Percentiles rank a stretch among this genome's conserved stretches.
Conservation (phyloP, 306 rosid genomes). For the Spatholobus suberectus region DNA sequence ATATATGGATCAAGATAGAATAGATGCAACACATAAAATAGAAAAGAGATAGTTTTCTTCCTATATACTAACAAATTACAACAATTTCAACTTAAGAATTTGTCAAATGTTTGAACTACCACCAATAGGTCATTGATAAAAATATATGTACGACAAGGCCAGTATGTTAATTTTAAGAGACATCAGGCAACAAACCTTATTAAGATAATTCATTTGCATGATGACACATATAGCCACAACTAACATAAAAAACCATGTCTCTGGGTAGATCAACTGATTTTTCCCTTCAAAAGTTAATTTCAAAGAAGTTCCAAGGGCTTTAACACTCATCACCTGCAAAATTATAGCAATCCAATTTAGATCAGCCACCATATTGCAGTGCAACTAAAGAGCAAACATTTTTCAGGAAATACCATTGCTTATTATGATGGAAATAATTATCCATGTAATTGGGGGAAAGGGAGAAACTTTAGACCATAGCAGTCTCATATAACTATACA, state of each 20-base stretch:
- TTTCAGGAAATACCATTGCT: constrained; percentile 2
- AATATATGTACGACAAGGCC: not conserved
- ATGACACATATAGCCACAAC: constrained; percentile 73
- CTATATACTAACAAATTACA: constrained; percentile 4
- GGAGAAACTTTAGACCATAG: not conserved
- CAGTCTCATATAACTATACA: not conserved
- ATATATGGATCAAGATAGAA: constrained; percentile 1
- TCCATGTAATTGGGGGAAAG: not conserved
- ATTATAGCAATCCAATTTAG: not conserved
- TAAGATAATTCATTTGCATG: constrained; percentile 86
- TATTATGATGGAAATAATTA: not conserved
- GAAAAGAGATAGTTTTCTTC: not conserved
- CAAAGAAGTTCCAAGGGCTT: constrained; percentile 91
- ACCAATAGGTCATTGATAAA: not conserved
- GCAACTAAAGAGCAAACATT: constrained; percentile 29
- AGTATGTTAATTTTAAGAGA: constrained; percentile 26
- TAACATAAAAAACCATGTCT: constrained; percentile 86
- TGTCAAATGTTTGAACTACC: not conserved
- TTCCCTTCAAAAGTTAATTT: constrained; percentile 87
- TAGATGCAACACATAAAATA: not conserved
- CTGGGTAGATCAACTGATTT: constrained; percentile 74
- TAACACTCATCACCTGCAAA: constrained; percentile 94
- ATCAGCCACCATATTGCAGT: constrained; percentile 13
- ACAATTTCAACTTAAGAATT: constrained; percentile 8
- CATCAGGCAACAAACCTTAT: constrained; percentile 65